A percentile compares a stretch with the other conserved stretches of the same genome.
phyloP scores from a whole-genome alignment of 192 early-diverging fungal species.

The Dispira simplex region DNA sequence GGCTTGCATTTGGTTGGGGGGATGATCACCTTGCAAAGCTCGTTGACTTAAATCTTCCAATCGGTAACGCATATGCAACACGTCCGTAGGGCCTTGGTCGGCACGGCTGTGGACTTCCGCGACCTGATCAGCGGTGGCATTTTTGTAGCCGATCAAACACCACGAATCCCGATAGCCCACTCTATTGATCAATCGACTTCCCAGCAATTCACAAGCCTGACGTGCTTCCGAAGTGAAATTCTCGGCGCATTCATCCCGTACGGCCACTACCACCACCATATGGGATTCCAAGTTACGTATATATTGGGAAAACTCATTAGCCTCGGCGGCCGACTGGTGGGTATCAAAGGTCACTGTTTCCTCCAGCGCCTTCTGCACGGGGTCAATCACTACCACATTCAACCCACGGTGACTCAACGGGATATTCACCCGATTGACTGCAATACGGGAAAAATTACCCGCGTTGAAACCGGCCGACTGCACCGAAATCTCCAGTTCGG shows the following conservation, averaged over 20 bases:
- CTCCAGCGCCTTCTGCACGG: slow-evolving; percentile 43
- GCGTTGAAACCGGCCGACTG: slow-evolving; percentile 58
- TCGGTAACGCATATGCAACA: slow-evolving; percentile 32
- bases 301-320: slow-evolving; percentile 48
- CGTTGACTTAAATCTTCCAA: slow-evolving; percentile 16
- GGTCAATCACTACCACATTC: slow-evolving; percentile 61
- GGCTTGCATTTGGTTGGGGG: background rate
- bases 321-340: slow-evolving; percentile 39
- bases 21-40: background rate
- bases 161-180: slow-evolving; percentile 64
- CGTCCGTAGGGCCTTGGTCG: slow-evolving; percentile 39
- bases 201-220: slow-evolving; percentile 42
- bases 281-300: slow-evolving; percentile 46
- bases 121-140: slow-evolving; percentile 17
- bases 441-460: slow-evolving; percentile 58
- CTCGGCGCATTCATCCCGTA: slow-evolving; percentile 56
- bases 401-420: slow-evolving; percentile 49
- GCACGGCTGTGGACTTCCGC: slow-evolving; percentile 36
- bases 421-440: slow-evolving; percentile 33
- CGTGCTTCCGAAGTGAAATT: slow-evolving; percentile 41
- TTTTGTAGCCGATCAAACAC: slow-evolving; percentile 68
- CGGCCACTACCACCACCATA: slow-evolving; percentile 44
- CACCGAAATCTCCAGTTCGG: slow-evolving; percentile 31
- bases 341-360: slow-evolving; percentile 63
- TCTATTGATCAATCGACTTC: slow-evolving; percentile 32